Evolutionary conservation across 2,329 filamentous ascomycete species (phyloP).

Genomic region (Colletotrichum sp.): DNA sequence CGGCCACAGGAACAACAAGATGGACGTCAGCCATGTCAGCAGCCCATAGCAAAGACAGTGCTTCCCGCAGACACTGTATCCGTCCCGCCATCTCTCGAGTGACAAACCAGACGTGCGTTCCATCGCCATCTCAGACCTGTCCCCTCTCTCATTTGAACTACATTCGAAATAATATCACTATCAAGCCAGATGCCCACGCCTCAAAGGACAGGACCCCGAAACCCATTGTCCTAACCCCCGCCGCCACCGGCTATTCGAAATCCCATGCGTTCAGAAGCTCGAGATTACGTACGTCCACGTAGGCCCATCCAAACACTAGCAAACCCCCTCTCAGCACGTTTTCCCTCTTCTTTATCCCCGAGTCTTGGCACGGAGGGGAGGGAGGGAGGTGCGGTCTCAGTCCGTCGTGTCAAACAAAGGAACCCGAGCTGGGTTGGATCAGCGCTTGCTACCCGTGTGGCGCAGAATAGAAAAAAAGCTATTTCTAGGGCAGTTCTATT

Average conservation of each 20-base stretch:
- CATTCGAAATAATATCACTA: neutral
- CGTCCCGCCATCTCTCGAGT: neutral
- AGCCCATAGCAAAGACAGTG: neutral
- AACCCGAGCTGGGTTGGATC: neutral
- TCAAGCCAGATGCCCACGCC: neutral
- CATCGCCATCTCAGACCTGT: neutral
- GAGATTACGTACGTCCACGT: neutral
- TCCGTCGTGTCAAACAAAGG: slow-evolving; percentile 16
- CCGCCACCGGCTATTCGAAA: neutral
- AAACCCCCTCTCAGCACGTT: neutral
- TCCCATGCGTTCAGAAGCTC: neutral
- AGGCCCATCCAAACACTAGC: neutral
- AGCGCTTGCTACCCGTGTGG: neutral
- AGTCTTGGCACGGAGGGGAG: neutral
- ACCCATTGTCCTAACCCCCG: neutral
- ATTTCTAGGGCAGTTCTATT: slow-evolving; percentile 8
- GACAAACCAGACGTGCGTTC: neutral
- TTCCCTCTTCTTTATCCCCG: neutral
- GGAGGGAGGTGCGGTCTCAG: neutral
- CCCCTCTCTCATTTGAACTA: neutral
- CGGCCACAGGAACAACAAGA: neutral
- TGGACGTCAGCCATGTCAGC: neutral
- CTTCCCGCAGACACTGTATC: neutral
- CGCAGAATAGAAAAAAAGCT: neutral
- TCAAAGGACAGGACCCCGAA: neutral